These are phyloP conservation scores for Melastoma malabathricum DNA, from an alignment of 345 rosid genomes.

Conservation along the genomic window DNA sequence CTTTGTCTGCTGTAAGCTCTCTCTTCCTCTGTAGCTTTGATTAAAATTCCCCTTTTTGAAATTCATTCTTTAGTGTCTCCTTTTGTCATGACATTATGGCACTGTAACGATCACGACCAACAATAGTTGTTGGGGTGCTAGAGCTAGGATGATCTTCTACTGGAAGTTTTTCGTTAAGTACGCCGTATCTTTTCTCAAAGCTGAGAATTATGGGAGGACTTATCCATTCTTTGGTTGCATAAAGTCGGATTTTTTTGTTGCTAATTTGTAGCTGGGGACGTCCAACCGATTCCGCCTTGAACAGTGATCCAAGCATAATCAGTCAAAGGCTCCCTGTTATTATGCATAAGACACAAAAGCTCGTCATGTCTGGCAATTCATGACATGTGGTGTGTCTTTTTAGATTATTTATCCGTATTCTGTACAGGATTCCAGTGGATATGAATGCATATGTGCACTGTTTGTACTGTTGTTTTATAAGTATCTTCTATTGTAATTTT, in stretches of 20 bases:
- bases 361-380: constrained; percentile 30
- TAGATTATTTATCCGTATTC: constrained; percentile 4
- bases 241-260: constrained; percentile 5
- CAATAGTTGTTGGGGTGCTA: neutral
- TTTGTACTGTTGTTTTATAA: too few species aligned
- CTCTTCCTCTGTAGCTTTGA: neutral
- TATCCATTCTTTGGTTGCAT: neutral
- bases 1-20: constrained; percentile 56
- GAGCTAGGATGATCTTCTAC: neutral
- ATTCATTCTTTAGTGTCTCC: neutral
- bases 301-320: constrained; percentile 73
- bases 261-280: constrained; percentile 78
- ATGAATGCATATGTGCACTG: neutral
- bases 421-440: constrained; percentile 3
- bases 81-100: too few species aligned
- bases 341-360: constrained; percentile 61
- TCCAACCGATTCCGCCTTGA: constrained; percentile 63
- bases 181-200: too few species aligned
- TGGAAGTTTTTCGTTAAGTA: neutral
- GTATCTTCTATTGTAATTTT: too few species aligned
- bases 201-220: neutral
- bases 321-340: constrained; percentile 78
- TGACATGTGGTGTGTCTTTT: constrained; percentile 15
- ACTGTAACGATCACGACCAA: neutral
- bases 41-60: neutral